These are phyloP conservation scores for Cladobotryum protrusum DNA, from an alignment of 2,329 filamentous ascomycete genomes.

Conservation along the genomic window DNA sequence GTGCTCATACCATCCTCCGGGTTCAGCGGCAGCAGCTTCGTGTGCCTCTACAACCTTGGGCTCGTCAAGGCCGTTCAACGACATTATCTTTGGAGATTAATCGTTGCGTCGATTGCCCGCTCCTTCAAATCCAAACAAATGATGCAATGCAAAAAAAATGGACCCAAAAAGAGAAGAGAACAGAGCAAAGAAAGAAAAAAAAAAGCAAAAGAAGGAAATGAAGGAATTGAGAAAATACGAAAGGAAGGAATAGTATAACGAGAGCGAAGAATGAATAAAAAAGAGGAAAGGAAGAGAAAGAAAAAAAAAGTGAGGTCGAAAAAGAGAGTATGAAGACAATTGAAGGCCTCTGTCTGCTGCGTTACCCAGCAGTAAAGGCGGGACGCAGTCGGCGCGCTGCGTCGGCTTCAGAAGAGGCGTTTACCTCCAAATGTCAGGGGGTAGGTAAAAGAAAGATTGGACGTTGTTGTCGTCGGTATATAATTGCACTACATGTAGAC, in stretches of 20 bases:
- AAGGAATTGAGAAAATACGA: not conserved
- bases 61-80: slow-evolving; percentile 89
- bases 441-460: not conserved
- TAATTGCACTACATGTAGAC: slow-evolving; percentile 4
- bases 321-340: not conserved
- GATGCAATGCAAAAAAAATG: slow-evolving; percentile 3
- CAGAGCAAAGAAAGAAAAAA: not conserved
- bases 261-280: not conserved
- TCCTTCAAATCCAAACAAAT: not conserved
- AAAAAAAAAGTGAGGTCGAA: slow-evolving; percentile 2
- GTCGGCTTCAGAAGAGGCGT: slow-evolving; percentile 7
- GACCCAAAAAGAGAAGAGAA: not conserved
- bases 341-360: not conserved
- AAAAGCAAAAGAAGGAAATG: not conserved
- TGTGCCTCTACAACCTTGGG: slow-evolving; percentile 76
- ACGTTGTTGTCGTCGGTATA: not conserved
- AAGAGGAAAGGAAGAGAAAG: not conserved
- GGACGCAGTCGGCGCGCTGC: slow-evolving; percentile 9
- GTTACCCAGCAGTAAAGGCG: not conserved
- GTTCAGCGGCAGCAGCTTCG: slow-evolving; percentile 70
- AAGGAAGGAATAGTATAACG: not conserved
- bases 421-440: slow-evolving; percentile 11
- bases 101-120: not conserved
- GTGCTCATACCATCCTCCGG: slow-evolving; percentile 80
- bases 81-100: slow-evolving; percentile 54